Evolutionary conservation across 73 alveolate species (phyloP).

Genomic region (Paramecium pentaurelia): DNA sequence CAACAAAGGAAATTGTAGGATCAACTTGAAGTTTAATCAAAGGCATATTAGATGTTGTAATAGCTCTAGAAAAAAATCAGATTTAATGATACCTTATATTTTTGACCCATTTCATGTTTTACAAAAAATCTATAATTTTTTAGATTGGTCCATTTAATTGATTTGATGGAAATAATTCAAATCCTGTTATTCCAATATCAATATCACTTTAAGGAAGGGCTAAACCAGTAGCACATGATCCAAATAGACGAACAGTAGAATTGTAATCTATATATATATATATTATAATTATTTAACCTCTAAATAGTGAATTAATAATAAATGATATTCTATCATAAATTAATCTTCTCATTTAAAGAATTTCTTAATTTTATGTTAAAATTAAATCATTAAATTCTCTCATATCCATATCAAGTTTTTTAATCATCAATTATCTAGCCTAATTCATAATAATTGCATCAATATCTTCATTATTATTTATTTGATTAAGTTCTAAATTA

Average conservation of each 20-base stretch:
- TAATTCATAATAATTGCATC: not conserved
- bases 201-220: slow-evolving; percentile 54
- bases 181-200: slow-evolving; percentile 60
- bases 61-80: not conserved
- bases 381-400: slow-evolving; percentile 15
- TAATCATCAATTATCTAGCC: not conserved
- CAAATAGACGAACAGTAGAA: slow-evolving; percentile 40
- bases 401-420: slow-evolving; percentile 38
- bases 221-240: slow-evolving; percentile 65
- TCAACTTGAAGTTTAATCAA: slow-evolving; percentile 11
- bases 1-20: not conserved
- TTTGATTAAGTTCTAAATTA: not conserved
- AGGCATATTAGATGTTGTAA: not conserved
- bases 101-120: slow-evolving; percentile 51
- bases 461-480: not conserved
- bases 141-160: not conserved
- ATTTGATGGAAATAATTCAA: slow-evolving; percentile 43
- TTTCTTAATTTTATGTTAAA: not conserved
- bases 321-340: slow-evolving; percentile 10
- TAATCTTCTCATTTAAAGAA: not conserved
- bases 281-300: not conserved
- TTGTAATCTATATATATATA: not conserved
- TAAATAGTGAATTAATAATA: not conserved
- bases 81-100: not conserved
- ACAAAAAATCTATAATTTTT: not conserved